These are phyloP conservation scores for Priceomyces haplophilus DNA, from an alignment of 805 yeast genomes.

Conservation along the genomic window DNA sequence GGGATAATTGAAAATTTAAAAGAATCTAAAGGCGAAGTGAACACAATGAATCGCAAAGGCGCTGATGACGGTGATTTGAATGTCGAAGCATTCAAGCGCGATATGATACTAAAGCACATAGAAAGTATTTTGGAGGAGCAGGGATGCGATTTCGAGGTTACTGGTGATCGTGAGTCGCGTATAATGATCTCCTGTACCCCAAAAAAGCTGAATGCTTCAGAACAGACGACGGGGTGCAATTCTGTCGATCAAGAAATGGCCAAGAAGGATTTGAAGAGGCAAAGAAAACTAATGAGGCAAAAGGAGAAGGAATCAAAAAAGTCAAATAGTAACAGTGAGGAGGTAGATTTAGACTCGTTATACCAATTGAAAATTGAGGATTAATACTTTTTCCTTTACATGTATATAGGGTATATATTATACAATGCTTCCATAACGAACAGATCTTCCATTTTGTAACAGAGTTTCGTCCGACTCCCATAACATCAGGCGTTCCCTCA, in stretches of 20 bases:
- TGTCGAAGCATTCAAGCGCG: conserved; percentile 24
- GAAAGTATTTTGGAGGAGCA: conserved; percentile 27
- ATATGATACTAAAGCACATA: conserved; percentile 25
- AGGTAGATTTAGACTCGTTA: conserved; percentile 38
- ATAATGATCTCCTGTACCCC: conserved; percentile 23
- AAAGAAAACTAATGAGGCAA: conserved; percentile 15
- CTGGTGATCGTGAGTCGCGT: conserved; percentile 25
- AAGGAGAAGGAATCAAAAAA: conserved; percentile 16
- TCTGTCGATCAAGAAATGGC: conserved; percentile 6
- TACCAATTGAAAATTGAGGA: conserved; percentile 41
- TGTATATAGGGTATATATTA: conserved; percentile 9
- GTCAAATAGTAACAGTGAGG: conserved; percentile 13
- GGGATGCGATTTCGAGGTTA: conserved; percentile 24
- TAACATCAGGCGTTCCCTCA: conserved; percentile 21
- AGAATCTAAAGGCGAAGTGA: conserved; percentile 15
- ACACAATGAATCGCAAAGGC: conserved; percentile 3
- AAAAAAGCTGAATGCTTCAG: neutral
- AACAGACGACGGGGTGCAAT: neutral
- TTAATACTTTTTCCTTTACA: conserved; percentile 13
- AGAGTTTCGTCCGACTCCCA: conserved; percentile 1
- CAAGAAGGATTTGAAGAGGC: conserved; percentile 15
- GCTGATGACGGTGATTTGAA: conserved; percentile 12
- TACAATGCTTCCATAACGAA: conserved; percentile 28
- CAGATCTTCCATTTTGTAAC: conserved; percentile 8
- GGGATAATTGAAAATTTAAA: conserved; percentile 8